Evolutionary conservation across 1,139 yeast species (phyloP).

Genomic region (Lipomyces yarrowii): DNA sequence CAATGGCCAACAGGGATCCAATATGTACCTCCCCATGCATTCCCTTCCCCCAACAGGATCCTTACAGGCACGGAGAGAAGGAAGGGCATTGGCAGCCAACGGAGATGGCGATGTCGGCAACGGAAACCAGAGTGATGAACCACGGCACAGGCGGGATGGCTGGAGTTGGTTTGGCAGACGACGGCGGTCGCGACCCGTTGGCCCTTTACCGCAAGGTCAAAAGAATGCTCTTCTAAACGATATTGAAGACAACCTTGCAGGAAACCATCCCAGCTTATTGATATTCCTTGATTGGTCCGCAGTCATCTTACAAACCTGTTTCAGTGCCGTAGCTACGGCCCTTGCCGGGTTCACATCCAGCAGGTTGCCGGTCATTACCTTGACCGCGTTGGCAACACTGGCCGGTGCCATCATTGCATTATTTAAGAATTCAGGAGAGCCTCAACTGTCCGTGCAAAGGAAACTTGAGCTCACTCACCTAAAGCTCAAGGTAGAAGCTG

Average conservation of each 20-base stretch:
- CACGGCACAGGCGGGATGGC: too few relatives aligned
- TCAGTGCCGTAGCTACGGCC: conserved; percentile 1
- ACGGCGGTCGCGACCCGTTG: not conserved
- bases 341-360: not conserved
- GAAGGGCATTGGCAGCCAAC: too few relatives aligned
- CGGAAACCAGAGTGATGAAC: too few relatives aligned
- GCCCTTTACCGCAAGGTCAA: not conserved
- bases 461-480: conserved; percentile 4
- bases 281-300: not conserved
- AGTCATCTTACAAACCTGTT: not conserved
- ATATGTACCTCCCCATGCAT: too few relatives aligned
- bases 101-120: too few relatives aligned
- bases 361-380: not conserved
- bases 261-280: not conserved
- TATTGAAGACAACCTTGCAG: not conserved
- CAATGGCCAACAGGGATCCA: too few relatives aligned
- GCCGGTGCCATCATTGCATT: conserved; percentile 1
- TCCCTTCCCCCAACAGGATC: too few relatives aligned
- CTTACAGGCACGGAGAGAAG: too few relatives aligned
- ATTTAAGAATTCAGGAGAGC: conserved; percentile 1
- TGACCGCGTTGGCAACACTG: not conserved
- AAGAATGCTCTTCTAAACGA: conserved; percentile 1
- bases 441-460: not conserved
- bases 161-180: not conserved
- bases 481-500: conserved; percentile 1